phyloP scores from a whole-genome alignment of 768 basidiomycete species.

The Collybiopsis luxurians region DNA sequence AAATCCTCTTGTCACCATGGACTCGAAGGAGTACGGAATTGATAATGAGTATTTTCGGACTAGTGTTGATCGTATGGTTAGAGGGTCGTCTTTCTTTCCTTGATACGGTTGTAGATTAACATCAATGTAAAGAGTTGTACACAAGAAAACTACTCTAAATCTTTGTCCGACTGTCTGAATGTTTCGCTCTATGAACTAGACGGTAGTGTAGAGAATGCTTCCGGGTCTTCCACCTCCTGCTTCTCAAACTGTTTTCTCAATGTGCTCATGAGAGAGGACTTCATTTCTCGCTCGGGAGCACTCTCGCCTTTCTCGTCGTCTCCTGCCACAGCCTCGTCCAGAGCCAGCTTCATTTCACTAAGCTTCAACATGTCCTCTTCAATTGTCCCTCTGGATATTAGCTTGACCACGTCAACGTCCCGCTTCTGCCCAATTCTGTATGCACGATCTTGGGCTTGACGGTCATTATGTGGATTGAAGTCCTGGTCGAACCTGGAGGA shows the following conservation, averaged over 20 bases:
- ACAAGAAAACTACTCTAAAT: no score
- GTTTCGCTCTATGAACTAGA: no score
- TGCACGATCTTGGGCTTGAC: slow-evolving; percentile 95
- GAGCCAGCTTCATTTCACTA: slow-evolving; percentile 84
- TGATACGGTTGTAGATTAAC: slow-evolving; percentile 16
- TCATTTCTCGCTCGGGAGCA: slow-evolving; percentile 77
- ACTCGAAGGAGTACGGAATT: slow-evolving; percentile 79
- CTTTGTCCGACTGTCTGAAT: background rate
- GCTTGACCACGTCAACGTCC: slow-evolving; percentile 91
- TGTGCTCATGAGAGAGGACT: slow-evolving; percentile 80
- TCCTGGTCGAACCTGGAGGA: slow-evolving; percentile 86
- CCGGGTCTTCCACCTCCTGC: slow-evolving; percentile 34
- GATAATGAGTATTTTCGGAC: slow-evolving; percentile 91
- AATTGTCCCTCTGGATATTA: slow-evolving; percentile 88
- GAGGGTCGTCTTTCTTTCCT: slow-evolving; percentile 49
- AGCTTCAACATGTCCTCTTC: slow-evolving; percentile 95
- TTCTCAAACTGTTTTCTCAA: slow-evolving; percentile 80
- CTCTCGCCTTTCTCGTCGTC: slow-evolving; percentile 58
- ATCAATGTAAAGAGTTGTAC: no score
- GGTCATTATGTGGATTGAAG: slow-evolving; percentile 97
- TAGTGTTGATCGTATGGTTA: slow-evolving; percentile 73
- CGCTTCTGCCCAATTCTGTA: slow-evolving; percentile 96
- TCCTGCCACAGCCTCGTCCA: slow-evolving; percentile 94
- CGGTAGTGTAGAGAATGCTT: background rate
- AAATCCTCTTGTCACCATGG: slow-evolving; percentile 84